These are phyloP conservation scores for Gossypium laxum DNA, from an alignment of 441 rosid species.

Conservation along the genomic window DNA sequence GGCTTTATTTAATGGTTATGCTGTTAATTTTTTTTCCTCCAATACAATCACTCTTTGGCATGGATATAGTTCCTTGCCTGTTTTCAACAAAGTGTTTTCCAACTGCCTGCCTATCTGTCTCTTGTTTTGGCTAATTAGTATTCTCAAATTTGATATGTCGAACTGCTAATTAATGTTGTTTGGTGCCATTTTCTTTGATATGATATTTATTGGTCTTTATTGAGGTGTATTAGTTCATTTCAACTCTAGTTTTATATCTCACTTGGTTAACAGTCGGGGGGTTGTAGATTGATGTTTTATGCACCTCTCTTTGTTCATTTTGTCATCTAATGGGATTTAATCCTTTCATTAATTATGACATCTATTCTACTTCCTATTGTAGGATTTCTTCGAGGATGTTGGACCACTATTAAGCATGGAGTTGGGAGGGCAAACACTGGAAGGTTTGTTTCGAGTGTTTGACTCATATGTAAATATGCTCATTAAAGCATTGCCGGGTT, in stretches of 20 bases:
- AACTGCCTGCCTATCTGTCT: not conserved
- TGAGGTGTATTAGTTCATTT: not conserved
- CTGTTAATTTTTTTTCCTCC: not conserved
- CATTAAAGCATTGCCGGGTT: constrained; percentile 85
- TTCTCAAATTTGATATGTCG: not conserved
- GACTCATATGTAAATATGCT: constrained; percentile 80
- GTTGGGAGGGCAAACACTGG: constrained; percentile 84
- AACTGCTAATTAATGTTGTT: not conserved
- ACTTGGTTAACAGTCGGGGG: not conserved
- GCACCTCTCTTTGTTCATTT: not conserved
- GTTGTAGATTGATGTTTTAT: constrained; percentile 5
- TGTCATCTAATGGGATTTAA: not conserved
- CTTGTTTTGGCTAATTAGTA: not conserved
- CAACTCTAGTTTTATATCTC: not conserved
- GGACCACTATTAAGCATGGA: constrained; percentile 96
- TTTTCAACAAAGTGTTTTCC: not conserved
- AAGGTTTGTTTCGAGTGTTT: constrained; percentile 88
- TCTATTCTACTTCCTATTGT: constrained; percentile 15
- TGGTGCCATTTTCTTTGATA: constrained; percentile 1
- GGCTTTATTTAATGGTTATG: not conserved
- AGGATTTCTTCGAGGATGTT: constrained; percentile 98
- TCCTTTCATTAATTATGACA: not conserved
- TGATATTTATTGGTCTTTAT: not conserved
- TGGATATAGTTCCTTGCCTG: not conserved
- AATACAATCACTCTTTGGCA: not conserved